These are phyloP conservation scores for Amylocystis lapponica DNA, from an alignment of 768 basidiomycete species.

Conservation along the genomic window DNA sequence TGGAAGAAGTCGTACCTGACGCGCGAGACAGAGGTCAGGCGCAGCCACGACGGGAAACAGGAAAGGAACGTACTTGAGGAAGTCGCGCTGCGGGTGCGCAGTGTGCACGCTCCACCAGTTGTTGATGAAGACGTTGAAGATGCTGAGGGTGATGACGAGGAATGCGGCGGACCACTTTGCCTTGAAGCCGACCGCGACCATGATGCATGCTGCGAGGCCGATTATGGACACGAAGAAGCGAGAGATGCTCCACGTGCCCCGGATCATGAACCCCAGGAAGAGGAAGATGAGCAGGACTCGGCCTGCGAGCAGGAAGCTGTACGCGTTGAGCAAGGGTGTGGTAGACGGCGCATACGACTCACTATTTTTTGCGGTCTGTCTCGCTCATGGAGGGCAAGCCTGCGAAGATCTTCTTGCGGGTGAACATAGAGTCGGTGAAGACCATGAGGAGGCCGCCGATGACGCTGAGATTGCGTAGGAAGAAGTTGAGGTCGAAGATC, in stretches of 20 bases:
- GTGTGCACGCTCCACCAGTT: constrained; percentile 97
- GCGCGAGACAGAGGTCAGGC: constrained; percentile 17
- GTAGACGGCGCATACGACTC: constrained; percentile 5
- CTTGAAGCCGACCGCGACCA: constrained; percentile 99
- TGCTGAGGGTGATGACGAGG: constrained; percentile 83
- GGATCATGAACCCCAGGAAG: constrained; percentile 95
- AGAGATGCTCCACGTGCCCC: constrained; percentile 84
- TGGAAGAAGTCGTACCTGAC: constrained; percentile 98
- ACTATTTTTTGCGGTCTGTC: constrained; percentile 99
- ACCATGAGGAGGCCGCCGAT: constrained; percentile 99
- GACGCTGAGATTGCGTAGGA: constrained; percentile 97
- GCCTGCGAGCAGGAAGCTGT: constrained; percentile 93
- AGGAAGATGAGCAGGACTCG: constrained; percentile 98
- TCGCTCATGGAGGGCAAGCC: constrained; percentile 88
- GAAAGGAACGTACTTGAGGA: constrained; percentile 76
- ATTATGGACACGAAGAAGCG: constrained; percentile 86
- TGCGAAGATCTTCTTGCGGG: constrained; percentile 82
- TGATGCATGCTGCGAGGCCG: constrained; percentile 86
- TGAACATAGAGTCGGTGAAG: constrained; percentile 91
- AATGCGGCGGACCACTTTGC: constrained; percentile 98
- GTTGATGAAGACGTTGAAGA: constrained; percentile 98
- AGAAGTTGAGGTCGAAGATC: constrained; percentile 99
- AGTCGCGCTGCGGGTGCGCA: constrained; percentile 92
- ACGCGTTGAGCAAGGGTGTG: background rate
- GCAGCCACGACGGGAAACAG: background rate